Evolutionary conservation across 1,139 yeast species (phyloP).

Genomic region (Torulaspora pretoriensis): DNA sequence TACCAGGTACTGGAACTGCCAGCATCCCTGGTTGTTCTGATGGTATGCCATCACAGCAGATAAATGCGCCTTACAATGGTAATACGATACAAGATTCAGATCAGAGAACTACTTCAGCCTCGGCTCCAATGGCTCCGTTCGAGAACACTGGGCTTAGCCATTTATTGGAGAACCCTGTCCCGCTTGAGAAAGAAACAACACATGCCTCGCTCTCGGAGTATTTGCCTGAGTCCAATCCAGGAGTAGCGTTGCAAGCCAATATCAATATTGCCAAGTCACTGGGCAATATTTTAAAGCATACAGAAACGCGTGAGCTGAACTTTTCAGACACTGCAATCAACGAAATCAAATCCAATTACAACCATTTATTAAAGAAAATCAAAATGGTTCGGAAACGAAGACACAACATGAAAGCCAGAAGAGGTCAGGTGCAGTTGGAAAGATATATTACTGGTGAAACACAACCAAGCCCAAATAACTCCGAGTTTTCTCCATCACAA

Average conservation of each 20-base stretch:
- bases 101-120: neutral
- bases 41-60: slow-evolving; percentile 5
- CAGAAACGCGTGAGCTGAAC: slow-evolving; percentile 29
- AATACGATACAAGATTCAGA: slow-evolving; percentile 4
- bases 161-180: slow-evolving; percentile 14
- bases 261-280: slow-evolving; percentile 34
- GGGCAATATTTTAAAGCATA: slow-evolving; percentile 31
- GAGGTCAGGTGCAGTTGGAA: slow-evolving; percentile 17
- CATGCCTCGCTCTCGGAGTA: slow-evolving; percentile 9
- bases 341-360: slow-evolving; percentile 27
- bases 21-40: slow-evolving; percentile 2
- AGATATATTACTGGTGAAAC: slow-evolving; percentile 10
- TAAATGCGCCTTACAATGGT: neutral
- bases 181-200: slow-evolving; percentile 6
- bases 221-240: slow-evolving; percentile 8
- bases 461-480: slow-evolving; percentile 9
- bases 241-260: slow-evolving; percentile 26
- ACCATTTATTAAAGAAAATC: slow-evolving; percentile 20
- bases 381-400: slow-evolving; percentile 16
- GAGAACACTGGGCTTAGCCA: slow-evolving; percentile 20
- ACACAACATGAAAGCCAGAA: slow-evolving; percentile 11
- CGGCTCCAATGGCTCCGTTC: slow-evolving; percentile 13
- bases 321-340: slow-evolving; percentile 29
- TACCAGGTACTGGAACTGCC: slow-evolving; percentile 6
- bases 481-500: slow-evolving; percentile 12